Evolutionary conservation across 164 flowering plant genomes (phyloP).

Genomic region (Chloranthus sessilifolius): DNA sequence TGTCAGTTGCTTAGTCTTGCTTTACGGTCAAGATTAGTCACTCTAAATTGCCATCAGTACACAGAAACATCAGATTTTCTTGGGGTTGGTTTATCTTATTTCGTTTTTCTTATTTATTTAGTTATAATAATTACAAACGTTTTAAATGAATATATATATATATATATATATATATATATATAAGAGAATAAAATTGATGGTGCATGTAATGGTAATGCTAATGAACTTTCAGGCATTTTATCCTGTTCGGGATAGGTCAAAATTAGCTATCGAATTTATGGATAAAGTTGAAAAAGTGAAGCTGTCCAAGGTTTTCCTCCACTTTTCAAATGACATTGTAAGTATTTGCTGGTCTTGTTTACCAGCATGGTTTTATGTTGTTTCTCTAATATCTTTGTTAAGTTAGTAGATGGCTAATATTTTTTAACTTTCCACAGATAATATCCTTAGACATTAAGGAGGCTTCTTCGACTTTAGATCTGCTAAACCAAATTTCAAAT

Average conservation of each 20-base stretch:
- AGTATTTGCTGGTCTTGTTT: slow-evolving; percentile 14
- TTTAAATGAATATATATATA: no score
- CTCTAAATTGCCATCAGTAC: slow-evolving; percentile 91
- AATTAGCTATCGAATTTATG: slow-evolving; percentile 41
- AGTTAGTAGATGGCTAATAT: background rate
- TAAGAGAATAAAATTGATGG: no score
- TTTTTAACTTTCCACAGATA: slow-evolving; percentile 32
- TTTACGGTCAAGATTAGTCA: slow-evolving; percentile 51
- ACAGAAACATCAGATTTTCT: slow-evolving; percentile 96
- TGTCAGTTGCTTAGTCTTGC: slow-evolving; percentile 69
- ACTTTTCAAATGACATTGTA: slow-evolving; percentile 36
- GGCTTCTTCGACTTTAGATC: slow-evolving; percentile 49
- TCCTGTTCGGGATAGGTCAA: slow-evolving; percentile 83
- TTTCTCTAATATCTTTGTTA: background rate
- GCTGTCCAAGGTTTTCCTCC: slow-evolving; percentile 36
- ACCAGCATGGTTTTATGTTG: background rate
- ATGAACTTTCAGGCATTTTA: slow-evolving; percentile 63
- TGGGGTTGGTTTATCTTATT: slow-evolving; percentile 53
- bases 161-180: no score
- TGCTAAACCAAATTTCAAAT: slow-evolving; percentile 29
- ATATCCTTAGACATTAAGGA: slow-evolving; percentile 63
- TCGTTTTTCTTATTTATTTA: background rate
- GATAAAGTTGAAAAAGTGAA: slow-evolving; percentile 35
- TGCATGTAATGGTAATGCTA: background rate
- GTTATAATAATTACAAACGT: no score